Percentiles rank a stretch among this genome's conserved stretches.
phyloP scores from a whole-genome alignment of 257 asterid species.

The Solanum verrucosum region DNA sequence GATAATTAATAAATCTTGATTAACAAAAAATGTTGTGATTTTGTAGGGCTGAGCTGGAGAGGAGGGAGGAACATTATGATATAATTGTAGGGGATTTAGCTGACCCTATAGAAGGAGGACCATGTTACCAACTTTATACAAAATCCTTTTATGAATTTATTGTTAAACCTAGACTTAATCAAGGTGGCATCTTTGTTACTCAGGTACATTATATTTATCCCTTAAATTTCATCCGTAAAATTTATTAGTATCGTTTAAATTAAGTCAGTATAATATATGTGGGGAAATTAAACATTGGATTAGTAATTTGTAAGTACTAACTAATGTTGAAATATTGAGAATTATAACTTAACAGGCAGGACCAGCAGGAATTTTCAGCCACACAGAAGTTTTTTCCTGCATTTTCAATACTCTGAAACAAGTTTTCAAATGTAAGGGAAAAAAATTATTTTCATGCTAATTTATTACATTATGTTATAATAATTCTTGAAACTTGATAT shows the following conservation, averaged over 20 bases:
- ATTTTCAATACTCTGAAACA: constrained; percentile 79
- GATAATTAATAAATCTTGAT: neutral
- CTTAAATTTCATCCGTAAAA: neutral
- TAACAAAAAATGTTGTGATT: neutral
- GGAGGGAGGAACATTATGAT: constrained; percentile 65
- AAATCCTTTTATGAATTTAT: constrained; percentile 70
- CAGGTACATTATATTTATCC: constrained; percentile 36
- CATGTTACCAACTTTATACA: constrained; percentile 87
- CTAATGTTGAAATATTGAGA: neutral
- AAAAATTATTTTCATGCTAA: neutral
- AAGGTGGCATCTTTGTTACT: constrained; percentile 76
- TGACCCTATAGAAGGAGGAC: constrained; percentile 97
- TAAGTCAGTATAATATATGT: neutral
- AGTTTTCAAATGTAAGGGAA: constrained; percentile 78
- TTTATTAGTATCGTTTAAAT: neutral
- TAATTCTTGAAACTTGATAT: neutral
- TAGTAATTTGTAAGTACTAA: neutral
- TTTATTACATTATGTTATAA: neutral
- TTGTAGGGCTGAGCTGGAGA: constrained; percentile 78
- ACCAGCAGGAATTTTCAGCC: constrained; percentile 93
- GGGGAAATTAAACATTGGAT: neutral
- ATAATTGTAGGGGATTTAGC: constrained; percentile 91
- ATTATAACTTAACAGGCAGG: constrained; percentile 50
- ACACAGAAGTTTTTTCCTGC: constrained; percentile 86
- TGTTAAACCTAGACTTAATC: constrained; percentile 63